Conservation (phyloP, 202 grass and related monocot species). For the Panicum hallii region DNA sequence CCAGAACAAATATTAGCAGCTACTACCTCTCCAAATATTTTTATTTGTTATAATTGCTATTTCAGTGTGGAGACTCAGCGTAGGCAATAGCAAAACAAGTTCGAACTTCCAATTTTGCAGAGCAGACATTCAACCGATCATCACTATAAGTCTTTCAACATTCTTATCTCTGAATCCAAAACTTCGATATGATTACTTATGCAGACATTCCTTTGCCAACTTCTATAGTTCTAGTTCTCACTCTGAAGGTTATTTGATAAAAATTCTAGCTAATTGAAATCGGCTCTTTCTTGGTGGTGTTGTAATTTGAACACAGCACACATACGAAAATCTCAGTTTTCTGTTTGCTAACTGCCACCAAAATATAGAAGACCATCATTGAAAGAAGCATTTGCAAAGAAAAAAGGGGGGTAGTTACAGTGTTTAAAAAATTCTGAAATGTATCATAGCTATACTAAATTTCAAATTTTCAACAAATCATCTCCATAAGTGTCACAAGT, state of each 20-base stretch:
- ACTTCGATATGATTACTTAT: neutral
- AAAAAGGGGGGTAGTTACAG: no score
- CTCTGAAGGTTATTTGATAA: neutral
- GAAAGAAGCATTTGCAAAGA: neutral
- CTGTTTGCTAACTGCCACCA: neutral
- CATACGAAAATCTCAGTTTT: neutral
- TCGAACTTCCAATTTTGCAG: neutral
- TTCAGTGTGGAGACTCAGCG: neutral
- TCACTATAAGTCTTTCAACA: neutral
- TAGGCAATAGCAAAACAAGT: neutral
- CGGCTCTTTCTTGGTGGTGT: neutral
- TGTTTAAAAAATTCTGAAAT: neutral
- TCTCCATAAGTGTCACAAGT: neutral
- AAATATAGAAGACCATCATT: neutral
- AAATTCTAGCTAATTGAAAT: constrained; percentile 11
- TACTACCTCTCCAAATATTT: neutral
- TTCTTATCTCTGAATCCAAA: neutral
- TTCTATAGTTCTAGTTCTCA: neutral
- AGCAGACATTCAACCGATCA: neutral
- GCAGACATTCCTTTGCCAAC: neutral
- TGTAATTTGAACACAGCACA: neutral
- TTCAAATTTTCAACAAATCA: neutral
- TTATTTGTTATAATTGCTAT: neutral
- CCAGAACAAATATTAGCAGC: neutral
- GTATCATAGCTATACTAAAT: neutral